A percentile compares a stretch with the other conserved stretches of the same genome.
phyloP scores from a whole-genome alignment of 2,329 filamentous ascomycete genomes.

The Aotearoamyces nothofagi region DNA sequence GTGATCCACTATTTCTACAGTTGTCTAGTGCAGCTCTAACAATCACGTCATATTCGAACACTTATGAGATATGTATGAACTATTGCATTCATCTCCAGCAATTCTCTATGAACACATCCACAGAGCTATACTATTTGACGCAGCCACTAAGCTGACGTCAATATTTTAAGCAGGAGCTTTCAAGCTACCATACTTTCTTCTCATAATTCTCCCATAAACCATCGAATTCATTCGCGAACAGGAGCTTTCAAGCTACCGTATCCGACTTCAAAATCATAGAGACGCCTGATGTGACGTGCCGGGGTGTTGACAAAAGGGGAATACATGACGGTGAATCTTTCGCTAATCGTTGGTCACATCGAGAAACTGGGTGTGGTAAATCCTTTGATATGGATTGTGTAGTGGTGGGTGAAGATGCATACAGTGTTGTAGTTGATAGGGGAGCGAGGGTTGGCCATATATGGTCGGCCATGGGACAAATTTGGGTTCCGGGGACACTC shows the following conservation, averaged over 20 bases:
- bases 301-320: constrained; percentile 13
- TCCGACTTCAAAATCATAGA: constrained; percentile 8
- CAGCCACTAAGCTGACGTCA: not conserved
- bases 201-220: constrained; percentile 1
- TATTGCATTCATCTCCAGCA: not conserved
- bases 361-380: constrained; percentile 7
- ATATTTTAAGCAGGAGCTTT: constrained; percentile 16
- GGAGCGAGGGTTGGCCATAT: too few species aligned
- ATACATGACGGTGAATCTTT: constrained; percentile 24
- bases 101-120: constrained; percentile 1
- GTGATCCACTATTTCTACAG: too few species aligned
- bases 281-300: constrained; percentile 18
- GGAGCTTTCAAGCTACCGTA: constrained; percentile 8
- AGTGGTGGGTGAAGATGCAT: too few species aligned
- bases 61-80: too few species aligned
- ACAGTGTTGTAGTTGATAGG: constrained; percentile 5
- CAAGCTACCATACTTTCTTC: constrained; percentile 19
- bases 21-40: too few species aligned
- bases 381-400: constrained; percentile 9
- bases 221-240: constrained; percentile 1
- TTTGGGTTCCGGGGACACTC: too few species aligned
- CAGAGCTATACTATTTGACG: not conserved
- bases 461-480: constrained; percentile 4
- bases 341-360: constrained; percentile 20
- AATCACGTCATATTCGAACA: too few species aligned